Evolutionary conservation across 345 rosid genomes (phyloP).

Genomic region (Citropsis articulata): DNA sequence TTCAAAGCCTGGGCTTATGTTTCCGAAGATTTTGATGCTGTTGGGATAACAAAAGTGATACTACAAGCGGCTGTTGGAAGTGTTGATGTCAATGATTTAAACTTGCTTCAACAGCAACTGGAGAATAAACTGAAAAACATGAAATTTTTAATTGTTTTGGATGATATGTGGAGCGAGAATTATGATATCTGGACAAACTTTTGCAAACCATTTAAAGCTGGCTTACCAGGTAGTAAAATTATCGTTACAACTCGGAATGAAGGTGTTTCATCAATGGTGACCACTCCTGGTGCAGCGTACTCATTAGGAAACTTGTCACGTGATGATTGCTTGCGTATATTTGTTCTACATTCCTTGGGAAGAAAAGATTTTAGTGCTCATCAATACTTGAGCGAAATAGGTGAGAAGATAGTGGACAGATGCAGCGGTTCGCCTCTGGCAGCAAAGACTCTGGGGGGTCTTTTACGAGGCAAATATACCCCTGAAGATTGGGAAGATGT

Average conservation of each 20-base stretch:
- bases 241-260: not conserved
- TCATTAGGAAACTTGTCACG: not conserved
- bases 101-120: constrained; percentile 6
- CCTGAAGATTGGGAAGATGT: not conserved
- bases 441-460: not conserved
- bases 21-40: constrained; percentile 7
- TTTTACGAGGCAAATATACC: not conserved
- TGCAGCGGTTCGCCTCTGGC: not conserved
- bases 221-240: not conserved
- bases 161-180: constrained; percentile 21
- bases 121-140: not conserved
- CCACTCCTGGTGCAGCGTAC: not conserved
- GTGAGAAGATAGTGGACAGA: not conserved
- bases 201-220: not conserved
- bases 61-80: no score
- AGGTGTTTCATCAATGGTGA: not conserved
- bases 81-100: not conserved
- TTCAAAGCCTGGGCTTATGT: constrained; percentile 14
- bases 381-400: not conserved
- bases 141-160: constrained; percentile 22
- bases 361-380: not conserved
- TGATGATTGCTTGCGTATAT: not conserved
- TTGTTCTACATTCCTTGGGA: not conserved
- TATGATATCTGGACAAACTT: not conserved
- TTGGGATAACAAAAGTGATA: not conserved